phyloP scores from a whole-genome alignment of 257 asterid genomes.

The Craterostigma plantagineum region DNA sequence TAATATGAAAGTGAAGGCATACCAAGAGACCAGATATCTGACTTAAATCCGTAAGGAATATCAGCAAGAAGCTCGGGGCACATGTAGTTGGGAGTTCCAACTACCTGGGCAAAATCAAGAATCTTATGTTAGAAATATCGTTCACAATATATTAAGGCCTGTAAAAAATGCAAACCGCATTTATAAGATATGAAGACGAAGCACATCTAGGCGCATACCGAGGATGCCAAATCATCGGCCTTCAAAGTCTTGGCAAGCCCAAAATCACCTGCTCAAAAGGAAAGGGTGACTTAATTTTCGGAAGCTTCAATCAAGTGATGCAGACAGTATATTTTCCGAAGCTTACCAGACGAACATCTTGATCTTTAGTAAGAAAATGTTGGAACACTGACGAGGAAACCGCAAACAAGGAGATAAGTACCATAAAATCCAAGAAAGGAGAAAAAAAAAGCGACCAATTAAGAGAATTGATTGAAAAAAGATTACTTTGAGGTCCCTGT shows the following conservation, averaged over 20 bases:
- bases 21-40: slow-evolving; percentile 99
- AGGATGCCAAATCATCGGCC: slow-evolving; percentile 98
- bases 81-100: slow-evolving; percentile 99
- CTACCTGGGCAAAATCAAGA: slow-evolving; percentile 46
- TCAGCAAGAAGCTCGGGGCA: slow-evolving; percentile 99
- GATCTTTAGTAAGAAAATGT: slow-evolving; percentile 94
- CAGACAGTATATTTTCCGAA: not conserved
- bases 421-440: not conserved
- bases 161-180: no score
- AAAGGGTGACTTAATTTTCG: slow-evolving; percentile 9
- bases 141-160: slow-evolving; percentile 3
- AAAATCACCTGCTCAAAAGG: slow-evolving; percentile 61
- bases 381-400: slow-evolving; percentile 71
- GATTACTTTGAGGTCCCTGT: slow-evolving; percentile 82
- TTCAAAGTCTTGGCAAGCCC: slow-evolving; percentile 96
- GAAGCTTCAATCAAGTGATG: not conserved
- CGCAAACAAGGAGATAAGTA: slow-evolving; percentile 10
- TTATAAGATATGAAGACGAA: not conserved
- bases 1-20: slow-evolving; percentile 11
- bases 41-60: slow-evolving; percentile 92
- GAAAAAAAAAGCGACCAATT: not conserved
- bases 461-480: not conserved
- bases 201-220: slow-evolving; percentile 39
- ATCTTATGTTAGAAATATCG: slow-evolving; percentile 7
- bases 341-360: slow-evolving; percentile 85